Percentiles rank a stretch among this genome's conserved stretches.
phyloP scores from a whole-genome alignment of 371 early-diverging fungal genomes.

The Haplosporangium sp. region DNA sequence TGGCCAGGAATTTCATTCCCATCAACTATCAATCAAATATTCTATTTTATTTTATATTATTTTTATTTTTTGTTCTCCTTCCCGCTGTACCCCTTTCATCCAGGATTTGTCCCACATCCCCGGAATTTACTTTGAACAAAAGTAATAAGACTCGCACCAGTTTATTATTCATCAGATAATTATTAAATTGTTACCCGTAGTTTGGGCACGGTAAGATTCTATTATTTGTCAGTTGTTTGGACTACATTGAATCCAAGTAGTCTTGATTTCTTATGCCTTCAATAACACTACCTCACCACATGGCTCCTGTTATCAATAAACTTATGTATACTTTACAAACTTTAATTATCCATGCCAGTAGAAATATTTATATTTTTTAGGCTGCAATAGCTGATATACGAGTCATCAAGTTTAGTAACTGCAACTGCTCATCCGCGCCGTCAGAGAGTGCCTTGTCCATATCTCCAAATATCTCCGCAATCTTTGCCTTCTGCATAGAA shows the following conservation, averaged over 20 bases:
- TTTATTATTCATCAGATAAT: too few relatives aligned
- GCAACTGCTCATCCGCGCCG: slow-evolving; percentile 92
- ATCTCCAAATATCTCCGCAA: slow-evolving; percentile 69
- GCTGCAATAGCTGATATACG: slow-evolving; percentile 64
- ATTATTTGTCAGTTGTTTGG: background rate
- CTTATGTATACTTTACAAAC: background rate
- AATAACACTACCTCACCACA: too few relatives aligned
- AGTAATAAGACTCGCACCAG: background rate
- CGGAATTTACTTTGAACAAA: slow-evolving; percentile 1
- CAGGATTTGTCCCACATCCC: background rate
- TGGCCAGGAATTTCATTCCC: slow-evolving; percentile 12
- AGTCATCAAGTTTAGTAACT: slow-evolving; percentile 75
- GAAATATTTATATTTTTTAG: background rate
- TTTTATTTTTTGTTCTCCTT: background rate
- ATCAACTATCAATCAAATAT: background rate
- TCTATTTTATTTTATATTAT: background rate
- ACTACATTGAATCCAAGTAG: too few relatives aligned
- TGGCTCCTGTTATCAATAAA: background rate
- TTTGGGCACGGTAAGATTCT: slow-evolving; percentile 15
- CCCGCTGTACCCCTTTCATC: background rate
- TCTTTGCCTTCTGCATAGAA: slow-evolving; percentile 77
- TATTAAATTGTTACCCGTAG: too few relatives aligned
- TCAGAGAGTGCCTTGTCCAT: slow-evolving; percentile 83
- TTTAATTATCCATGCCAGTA: background rate
- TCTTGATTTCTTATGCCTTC: too few relatives aligned